These are phyloP conservation scores for Sphaerosporella brunnea DNA, from an alignment of 495 filamentous ascomycete species.

Conservation along the genomic window DNA sequence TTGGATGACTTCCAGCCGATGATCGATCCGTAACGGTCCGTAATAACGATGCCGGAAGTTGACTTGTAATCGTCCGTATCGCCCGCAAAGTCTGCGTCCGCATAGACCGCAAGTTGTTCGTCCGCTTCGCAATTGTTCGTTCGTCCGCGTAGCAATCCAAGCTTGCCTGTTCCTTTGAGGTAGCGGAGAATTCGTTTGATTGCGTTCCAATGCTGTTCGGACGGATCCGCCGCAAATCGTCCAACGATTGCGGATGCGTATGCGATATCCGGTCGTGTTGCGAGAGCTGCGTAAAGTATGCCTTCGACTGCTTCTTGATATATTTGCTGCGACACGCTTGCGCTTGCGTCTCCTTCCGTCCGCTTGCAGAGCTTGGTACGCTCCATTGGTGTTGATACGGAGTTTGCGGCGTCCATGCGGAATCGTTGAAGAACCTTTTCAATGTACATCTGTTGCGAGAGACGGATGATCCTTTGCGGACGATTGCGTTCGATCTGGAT, in stretches of 20 bases:
- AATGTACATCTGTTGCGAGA: background rate
- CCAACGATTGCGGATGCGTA: background rate
- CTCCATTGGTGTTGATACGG: background rate
- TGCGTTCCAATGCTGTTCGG: background rate
- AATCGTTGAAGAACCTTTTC: background rate
- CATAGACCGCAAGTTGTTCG: background rate
- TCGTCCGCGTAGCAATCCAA: background rate
- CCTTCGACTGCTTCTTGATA: background rate
- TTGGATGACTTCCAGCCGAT: background rate
- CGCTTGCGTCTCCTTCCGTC: background rate
- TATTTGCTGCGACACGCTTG: background rate
- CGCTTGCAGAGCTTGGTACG: background rate
- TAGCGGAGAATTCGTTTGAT: background rate
- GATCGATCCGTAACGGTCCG: background rate
- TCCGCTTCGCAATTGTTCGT: too few species aligned
- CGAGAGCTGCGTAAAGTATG: background rate
- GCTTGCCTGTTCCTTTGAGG: background rate
- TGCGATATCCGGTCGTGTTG: background rate
- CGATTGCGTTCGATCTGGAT: background rate
- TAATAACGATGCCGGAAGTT: background rate
- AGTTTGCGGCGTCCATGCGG: background rate
- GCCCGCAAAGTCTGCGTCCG: background rate
- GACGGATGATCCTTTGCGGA: background rate
- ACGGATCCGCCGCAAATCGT: background rate
- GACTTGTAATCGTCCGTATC: background rate